phyloP scores from a whole-genome alignment of 1,139 yeast genomes.

The Pichia kudriavzevii region DNA sequence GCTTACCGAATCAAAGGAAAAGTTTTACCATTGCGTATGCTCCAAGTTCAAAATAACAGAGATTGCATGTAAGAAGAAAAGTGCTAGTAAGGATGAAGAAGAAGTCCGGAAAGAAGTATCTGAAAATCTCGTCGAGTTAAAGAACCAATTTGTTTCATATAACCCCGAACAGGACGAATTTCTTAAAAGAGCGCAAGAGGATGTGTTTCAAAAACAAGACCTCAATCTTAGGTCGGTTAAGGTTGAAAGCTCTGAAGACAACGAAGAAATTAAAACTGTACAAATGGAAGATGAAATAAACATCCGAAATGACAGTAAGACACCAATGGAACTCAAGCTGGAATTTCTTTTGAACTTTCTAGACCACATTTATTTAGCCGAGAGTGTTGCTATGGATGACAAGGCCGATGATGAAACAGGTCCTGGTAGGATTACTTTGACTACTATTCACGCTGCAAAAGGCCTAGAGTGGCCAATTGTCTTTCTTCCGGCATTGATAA shows the following conservation, averaged over 20 bases:
- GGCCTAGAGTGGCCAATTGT: conserved; percentile 96
- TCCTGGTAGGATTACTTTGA: conserved; percentile 31
- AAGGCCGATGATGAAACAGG: conserved; percentile 6
- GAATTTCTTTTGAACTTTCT: conserved; percentile 44
- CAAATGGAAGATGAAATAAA: too few species aligned
- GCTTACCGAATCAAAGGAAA: not conserved
- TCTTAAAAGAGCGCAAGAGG: conserved; percentile 17
- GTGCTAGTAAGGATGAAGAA: conserved; percentile 20
- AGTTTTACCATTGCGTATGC: conserved; percentile 2
- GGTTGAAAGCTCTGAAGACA: too few species aligned
- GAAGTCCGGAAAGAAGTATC: conserved; percentile 20
- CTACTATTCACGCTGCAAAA: conserved; percentile 84
- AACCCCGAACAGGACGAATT: conserved; percentile 21
- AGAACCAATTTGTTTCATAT: conserved; percentile 22
- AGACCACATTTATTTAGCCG: conserved; percentile 47
- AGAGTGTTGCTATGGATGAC: conserved; percentile 29
- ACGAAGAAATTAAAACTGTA: too few species aligned
- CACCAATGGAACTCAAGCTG: not conserved
- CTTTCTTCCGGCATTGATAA: conserved; percentile 64
- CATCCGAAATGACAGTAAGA: conserved; percentile 3
- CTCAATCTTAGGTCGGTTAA: too few species aligned
- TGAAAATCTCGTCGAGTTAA: conserved; percentile 25
- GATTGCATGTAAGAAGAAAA: conserved; percentile 15
- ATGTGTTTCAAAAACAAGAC: conserved; percentile 7
- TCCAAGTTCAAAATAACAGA: conserved; percentile 12